Conservation (phyloP, 2,329 filamentous ascomycete species). For the Trematosphaeria pertusa region DNA sequence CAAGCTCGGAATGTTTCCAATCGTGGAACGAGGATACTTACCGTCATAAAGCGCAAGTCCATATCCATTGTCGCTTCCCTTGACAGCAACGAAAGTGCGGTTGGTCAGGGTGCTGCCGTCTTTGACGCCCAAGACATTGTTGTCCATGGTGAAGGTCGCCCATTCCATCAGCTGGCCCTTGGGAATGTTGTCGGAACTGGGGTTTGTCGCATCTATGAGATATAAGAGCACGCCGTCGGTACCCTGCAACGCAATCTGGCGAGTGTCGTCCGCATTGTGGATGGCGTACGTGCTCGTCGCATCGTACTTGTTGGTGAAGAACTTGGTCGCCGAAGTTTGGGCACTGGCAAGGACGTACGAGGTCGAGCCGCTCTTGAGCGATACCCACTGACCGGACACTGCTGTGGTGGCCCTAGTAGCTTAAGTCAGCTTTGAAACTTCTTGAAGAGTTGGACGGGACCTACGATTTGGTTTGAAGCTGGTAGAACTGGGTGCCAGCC, state of each 20-base stretch:
- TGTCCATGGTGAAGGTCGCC: constrained; percentile 38
- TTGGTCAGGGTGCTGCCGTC: constrained; percentile 34
- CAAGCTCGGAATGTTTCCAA: neutral
- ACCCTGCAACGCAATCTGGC: constrained; percentile 36
- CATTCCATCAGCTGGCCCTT: constrained; percentile 37
- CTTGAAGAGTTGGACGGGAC: neutral
- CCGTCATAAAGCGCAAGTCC: constrained; percentile 36
- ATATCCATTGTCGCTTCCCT: constrained; percentile 19
- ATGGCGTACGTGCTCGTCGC: constrained; percentile 32
- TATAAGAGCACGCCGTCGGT: constrained; percentile 30
- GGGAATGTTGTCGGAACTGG: constrained; percentile 26
- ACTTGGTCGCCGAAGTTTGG: constrained; percentile 27
- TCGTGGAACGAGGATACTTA: constrained; percentile 16
- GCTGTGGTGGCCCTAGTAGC: constrained; percentile 21
- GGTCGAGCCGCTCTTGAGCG: constrained; percentile 25
- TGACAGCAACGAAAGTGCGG: constrained; percentile 33
- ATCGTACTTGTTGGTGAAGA: constrained; percentile 33
- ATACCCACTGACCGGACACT: constrained; percentile 33
- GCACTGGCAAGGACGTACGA: constrained; percentile 24
- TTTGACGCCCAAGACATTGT: constrained; percentile 32
- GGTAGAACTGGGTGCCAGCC: constrained; percentile 32
- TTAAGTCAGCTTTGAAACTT: neutral
- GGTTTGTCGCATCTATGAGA: constrained; percentile 32
- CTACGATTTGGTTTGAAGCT: constrained; percentile 36
- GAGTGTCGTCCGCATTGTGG: constrained; percentile 34